Conservation (phyloP, 148 eudicot genomes). For the Euryodendron excelsum region DNA sequence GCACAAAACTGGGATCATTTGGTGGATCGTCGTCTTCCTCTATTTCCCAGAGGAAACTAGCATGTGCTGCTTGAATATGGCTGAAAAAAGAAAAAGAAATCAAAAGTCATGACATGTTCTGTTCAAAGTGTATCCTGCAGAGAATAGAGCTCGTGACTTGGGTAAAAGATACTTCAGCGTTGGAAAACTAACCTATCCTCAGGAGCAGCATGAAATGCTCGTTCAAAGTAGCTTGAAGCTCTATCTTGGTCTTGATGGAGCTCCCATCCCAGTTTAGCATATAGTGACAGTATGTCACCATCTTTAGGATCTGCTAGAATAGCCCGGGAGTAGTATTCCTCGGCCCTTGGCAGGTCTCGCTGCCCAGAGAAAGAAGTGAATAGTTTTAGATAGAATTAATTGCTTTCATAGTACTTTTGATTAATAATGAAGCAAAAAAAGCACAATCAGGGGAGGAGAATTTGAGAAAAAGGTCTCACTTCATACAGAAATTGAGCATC, state of each 20-base stretch:
- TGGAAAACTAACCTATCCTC: constrained; percentile 41
- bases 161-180: background rate
- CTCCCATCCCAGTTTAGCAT: constrained; percentile 60
- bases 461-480: constrained; percentile 18
- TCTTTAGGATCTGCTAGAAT: constrained; percentile 59
- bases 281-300: constrained; percentile 56
- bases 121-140: too few species aligned
- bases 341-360: constrained; percentile 50
- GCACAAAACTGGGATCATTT: background rate
- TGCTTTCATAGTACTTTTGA: too few species aligned
- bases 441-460: background rate
- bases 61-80: constrained; percentile 53
- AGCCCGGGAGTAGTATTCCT: constrained; percentile 62
- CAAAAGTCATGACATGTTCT: background rate
- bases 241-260: constrained; percentile 46
- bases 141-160: background rate
- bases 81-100: constrained; percentile 28
- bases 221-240: constrained; percentile 48
- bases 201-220: constrained; percentile 52
- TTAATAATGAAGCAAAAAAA: background rate
- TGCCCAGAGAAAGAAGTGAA: constrained; percentile 10
- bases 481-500: constrained; percentile 56
- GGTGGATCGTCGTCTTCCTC: constrained; percentile 32
- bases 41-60: constrained; percentile 61
- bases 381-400: background rate